A percentile compares a stretch with the other conserved stretches of the same genome.
phyloP scores from a whole-genome alignment of 192 early-diverging fungal genomes.

The Powellomyces hirtus region DNA sequence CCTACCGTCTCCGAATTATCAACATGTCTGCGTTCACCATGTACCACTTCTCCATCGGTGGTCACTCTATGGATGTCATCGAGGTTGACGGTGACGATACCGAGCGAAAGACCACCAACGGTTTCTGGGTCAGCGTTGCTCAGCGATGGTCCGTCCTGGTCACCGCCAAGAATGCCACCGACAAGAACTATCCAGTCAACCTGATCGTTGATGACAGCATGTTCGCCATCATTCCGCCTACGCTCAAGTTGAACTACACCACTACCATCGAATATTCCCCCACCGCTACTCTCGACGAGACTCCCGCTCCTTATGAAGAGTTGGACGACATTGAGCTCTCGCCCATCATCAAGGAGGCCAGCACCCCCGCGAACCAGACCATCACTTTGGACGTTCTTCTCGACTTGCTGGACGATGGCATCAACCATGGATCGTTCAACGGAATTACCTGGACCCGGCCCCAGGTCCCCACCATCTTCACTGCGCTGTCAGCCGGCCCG shows the following conservation, averaged over 20 bases:
- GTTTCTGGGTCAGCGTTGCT: constrained; percentile 39
- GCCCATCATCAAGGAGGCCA: constrained; percentile 44
- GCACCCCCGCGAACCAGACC: constrained; percentile 45
- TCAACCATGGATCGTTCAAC: constrained; percentile 84
- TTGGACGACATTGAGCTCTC: constrained; percentile 53
- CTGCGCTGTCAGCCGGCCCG: constrained; percentile 59
- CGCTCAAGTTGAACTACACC: constrained; percentile 2
- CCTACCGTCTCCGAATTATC: constrained; percentile 80
- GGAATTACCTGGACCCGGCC: constrained; percentile 65
- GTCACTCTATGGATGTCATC: constrained; percentile 73
- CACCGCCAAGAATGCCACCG: constrained; percentile 51
- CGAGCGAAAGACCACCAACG: constrained; percentile 56
- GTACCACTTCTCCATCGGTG: constrained; percentile 77
- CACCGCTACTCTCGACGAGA: neutral
- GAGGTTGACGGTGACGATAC: constrained; percentile 76
- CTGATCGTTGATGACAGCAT: constrained; percentile 59
- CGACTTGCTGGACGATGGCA: constrained; percentile 63
- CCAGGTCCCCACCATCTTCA: constrained; percentile 63
- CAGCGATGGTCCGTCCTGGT: constrained; percentile 82
- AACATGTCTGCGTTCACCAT: constrained; percentile 57
- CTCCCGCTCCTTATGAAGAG: constrained; percentile 20
- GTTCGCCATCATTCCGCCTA: constrained; percentile 8
- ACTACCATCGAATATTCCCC: constrained; percentile 11
- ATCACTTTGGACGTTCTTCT: constrained; percentile 61
- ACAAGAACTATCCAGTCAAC: constrained; percentile 68